Base-by-base conservation (phyloP, 164 flowering plant species). In the Nymphaea colorata region DNA sequence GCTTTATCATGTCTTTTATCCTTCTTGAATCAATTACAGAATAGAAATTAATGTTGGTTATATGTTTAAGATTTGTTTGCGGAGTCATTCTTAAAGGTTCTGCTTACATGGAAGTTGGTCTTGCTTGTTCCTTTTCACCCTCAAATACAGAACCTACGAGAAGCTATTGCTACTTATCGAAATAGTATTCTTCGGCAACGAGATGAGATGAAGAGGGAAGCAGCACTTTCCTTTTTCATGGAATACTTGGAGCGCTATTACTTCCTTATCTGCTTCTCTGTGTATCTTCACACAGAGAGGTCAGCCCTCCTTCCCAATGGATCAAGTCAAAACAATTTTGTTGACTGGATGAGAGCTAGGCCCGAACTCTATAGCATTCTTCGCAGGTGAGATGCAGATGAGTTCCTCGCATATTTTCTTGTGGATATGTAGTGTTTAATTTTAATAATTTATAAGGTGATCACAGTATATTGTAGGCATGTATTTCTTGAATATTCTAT, bases 241-340 rank as follows among this genome's bases (percentile, higher is more conserved):
- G 98, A 93, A 81, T 93, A 93, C 80, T 74, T 93, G 83, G 98
- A 93, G 71, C 83, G 96, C 79, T 93, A 93, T 78, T 93, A 93
- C 83, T 93, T 84, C 76, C 94, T 90, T 55, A 93, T 93, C 75
- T 93, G 98, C 76, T 93, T 93, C 84, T 84, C 98, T 74, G 98
- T 93, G 61, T 93, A 93, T 75, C 81, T 93, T 70, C 94, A 93
- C 75, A 87, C 94, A 14, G 94, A 90, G 77, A 84, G 87, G 76
- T 79, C 81, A 69, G 84, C 84, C 14, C 84, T 85, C 45, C 82
- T 61, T 65, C 80, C 89, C 67, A 78, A 73, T 76, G 80, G 85
- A 17, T 72, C 75, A 72, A 76, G 74, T 74, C 86, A 79, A 68
- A 79, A 77, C 74, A 84, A 85, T 80, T 93, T 93, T 80, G 77